phyloP scores from a whole-genome alignment of 306 rosid species.

The Begonia masoniana region DNA sequence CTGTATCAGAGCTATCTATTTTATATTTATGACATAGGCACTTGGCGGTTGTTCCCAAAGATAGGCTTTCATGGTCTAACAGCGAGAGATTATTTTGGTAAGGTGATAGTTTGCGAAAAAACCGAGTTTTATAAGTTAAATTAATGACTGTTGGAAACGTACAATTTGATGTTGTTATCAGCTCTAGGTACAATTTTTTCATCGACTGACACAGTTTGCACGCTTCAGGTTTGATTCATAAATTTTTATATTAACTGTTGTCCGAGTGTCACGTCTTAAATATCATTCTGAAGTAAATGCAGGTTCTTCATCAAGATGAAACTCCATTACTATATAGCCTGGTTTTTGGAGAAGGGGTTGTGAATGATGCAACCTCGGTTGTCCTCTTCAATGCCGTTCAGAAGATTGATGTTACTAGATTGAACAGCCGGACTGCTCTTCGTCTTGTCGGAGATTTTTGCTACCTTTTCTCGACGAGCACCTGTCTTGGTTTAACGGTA shows the following conservation, averaged over 20 bases:
- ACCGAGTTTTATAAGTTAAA: neutral
- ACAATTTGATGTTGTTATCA: slow-evolving; percentile 25
- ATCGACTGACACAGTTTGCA: slow-evolving; percentile 85
- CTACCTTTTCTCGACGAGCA: slow-evolving; percentile 68
- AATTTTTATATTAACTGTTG: slow-evolving; percentile 11
- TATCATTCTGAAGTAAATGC: slow-evolving; percentile 11
- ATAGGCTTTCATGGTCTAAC: slow-evolving; percentile 45
- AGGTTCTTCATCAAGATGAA: slow-evolving; percentile 87
- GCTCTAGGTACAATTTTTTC: slow-evolving; percentile 85
- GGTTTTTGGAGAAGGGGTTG: slow-evolving; percentile 94
- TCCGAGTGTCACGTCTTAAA: slow-evolving; percentile 3
- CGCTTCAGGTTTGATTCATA: slow-evolving; percentile 50
- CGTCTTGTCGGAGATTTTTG: slow-evolving; percentile 50
- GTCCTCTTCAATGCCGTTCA: slow-evolving; percentile 86
- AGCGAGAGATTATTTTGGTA: slow-evolving; percentile 56
- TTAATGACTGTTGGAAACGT: neutral
- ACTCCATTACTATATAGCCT: slow-evolving; percentile 85
- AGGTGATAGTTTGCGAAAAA: slow-evolving; percentile 10
- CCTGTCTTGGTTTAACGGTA: slow-evolving; percentile 60
- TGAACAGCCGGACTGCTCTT: slow-evolving; percentile 14
- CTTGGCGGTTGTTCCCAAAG: slow-evolving; percentile 80
- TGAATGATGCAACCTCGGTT: slow-evolving; percentile 89
- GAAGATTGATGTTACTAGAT: slow-evolving; percentile 47
- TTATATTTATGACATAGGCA: slow-evolving; percentile 39
- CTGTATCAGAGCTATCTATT: neutral